Conservation (phyloP, 2,329 filamentous ascomycete genomes). For the Tolypocladium sp. region DNA sequence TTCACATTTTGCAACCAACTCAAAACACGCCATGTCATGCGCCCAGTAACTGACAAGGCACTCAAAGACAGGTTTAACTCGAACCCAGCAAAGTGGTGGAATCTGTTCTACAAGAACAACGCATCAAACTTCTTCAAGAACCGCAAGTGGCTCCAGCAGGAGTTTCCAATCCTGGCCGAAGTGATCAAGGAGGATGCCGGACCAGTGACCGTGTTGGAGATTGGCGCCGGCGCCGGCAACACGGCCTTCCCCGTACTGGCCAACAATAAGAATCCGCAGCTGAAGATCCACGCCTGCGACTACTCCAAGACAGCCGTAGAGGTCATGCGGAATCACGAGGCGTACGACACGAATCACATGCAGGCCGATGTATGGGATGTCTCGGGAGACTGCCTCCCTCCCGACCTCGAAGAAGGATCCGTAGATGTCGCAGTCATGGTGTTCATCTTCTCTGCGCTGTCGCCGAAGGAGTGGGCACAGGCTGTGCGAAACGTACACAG, state of each 20-base stretch:
- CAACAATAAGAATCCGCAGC: constrained; percentile 69
- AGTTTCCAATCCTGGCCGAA: constrained; percentile 80
- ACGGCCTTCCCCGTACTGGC: constrained; percentile 87
- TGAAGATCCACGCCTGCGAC: constrained; percentile 89
- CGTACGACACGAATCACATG: constrained; percentile 64
- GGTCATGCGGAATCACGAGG: constrained; percentile 73
- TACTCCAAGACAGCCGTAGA: constrained; percentile 94
- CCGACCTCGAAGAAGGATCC: constrained; percentile 64
- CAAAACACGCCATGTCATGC: not conserved
- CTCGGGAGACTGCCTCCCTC: constrained; percentile 62
- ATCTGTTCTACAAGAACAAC: constrained; percentile 97
- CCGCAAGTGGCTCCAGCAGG: constrained; percentile 91
- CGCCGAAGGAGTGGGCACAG: constrained; percentile 73
- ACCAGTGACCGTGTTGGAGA: constrained; percentile 67
- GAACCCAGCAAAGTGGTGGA: constrained; percentile 94
- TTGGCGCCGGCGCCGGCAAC: constrained; percentile 92
- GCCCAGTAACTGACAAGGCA: constrained; percentile 26
- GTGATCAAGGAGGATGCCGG: constrained; percentile 65
- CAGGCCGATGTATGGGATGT: constrained; percentile 95
- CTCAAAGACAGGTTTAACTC: constrained; percentile 68
- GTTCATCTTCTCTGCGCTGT: constrained; percentile 92
- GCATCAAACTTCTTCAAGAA: constrained; percentile 98
- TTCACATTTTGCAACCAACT: not conserved
- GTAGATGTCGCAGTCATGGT: constrained; percentile 92
- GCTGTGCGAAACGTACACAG: constrained; percentile 74